These are phyloP conservation scores for Phytophthora tubulina DNA, from an alignment of 352 stramenopile genomes.

Conservation along the genomic window DNA sequence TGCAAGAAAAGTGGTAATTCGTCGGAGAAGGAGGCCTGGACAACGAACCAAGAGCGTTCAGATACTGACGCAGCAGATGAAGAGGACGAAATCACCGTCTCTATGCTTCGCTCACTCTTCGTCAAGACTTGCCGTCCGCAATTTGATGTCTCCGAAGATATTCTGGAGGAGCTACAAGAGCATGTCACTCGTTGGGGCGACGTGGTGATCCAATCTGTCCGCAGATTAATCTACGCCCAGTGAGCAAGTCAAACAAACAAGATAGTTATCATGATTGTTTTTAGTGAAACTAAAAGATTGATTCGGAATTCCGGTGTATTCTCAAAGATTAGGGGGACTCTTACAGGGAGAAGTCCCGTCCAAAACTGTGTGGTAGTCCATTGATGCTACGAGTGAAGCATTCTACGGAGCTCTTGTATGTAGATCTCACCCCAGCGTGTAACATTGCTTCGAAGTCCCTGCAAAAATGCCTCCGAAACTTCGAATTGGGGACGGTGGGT, in stretches of 20 bases:
- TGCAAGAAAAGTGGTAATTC: background rate
- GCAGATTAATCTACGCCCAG: conserved; percentile 16
- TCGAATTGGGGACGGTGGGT: background rate
- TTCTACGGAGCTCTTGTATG: background rate
- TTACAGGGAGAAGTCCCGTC: too few species aligned
- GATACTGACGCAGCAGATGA: conserved; percentile 16
- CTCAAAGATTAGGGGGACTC: too few species aligned
- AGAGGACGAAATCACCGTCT: background rate
- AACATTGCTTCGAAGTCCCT: background rate
- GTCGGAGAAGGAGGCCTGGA: too few species aligned
- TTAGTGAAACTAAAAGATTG: too few species aligned
- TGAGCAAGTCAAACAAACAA: too few species aligned
- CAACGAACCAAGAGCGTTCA: too few species aligned
- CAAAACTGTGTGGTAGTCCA: too few species aligned
- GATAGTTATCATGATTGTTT: too few species aligned
- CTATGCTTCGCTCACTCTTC: conserved; percentile 23
- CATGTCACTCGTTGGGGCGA: conserved; percentile 27
- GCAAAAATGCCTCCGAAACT: background rate
- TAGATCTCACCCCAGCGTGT: background rate
- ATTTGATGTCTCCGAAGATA: conserved; percentile 17
- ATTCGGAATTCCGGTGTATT: too few species aligned
- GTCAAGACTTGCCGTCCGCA: conserved; percentile 17
- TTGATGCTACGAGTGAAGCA: conserved; percentile 1
- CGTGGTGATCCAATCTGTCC: conserved; percentile 32
- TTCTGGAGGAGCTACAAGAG: conserved; percentile 21